Evolutionary conservation across 1,284 basidiomycete genomes (phyloP).

Genomic region (Cerioporus squamosus): DNA sequence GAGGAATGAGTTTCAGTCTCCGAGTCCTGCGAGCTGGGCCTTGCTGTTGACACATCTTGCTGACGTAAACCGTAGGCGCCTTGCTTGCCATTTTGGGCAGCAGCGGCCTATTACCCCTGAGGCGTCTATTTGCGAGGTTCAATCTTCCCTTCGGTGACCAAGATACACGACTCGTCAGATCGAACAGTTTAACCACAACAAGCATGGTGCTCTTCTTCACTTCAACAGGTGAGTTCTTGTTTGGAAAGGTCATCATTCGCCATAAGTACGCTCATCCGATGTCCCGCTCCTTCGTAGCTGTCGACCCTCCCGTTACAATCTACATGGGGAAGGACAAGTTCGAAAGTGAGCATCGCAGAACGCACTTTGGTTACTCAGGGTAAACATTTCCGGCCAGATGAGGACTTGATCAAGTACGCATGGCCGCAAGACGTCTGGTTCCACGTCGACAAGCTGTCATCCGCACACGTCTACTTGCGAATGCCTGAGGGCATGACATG

Average conservation of each 20-base stretch:
- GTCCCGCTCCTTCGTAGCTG: conserved; percentile 38
- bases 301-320: conserved; percentile 71
- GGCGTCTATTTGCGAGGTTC: background rate
- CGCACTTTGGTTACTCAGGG: background rate
- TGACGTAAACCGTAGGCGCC: background rate
- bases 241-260: background rate
- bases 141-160: too few relatives aligned
- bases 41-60: too few relatives aligned
- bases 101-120: too few relatives aligned
- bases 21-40: too few relatives aligned
- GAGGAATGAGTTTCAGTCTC: too few relatives aligned
- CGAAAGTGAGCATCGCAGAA: conserved; percentile 70
- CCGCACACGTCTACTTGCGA: conserved; percentile 93
- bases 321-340: conserved; percentile 98
- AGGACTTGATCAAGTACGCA: conserved; percentile 93
- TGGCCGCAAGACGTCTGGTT: conserved; percentile 85
- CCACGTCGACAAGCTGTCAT: conserved; percentile 90
- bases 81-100: too few relatives aligned
- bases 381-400: conserved; percentile 58
- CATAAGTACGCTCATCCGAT: too few relatives aligned
- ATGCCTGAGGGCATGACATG: conserved; percentile 82
- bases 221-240: conserved; percentile 11
- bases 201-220: conserved; percentile 26
- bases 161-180: too few relatives aligned
- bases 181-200: too few relatives aligned